Evolutionary conservation across 495 filamentous ascomycete species (phyloP).

Genomic region (Aspergillus egyptiacus): DNA sequence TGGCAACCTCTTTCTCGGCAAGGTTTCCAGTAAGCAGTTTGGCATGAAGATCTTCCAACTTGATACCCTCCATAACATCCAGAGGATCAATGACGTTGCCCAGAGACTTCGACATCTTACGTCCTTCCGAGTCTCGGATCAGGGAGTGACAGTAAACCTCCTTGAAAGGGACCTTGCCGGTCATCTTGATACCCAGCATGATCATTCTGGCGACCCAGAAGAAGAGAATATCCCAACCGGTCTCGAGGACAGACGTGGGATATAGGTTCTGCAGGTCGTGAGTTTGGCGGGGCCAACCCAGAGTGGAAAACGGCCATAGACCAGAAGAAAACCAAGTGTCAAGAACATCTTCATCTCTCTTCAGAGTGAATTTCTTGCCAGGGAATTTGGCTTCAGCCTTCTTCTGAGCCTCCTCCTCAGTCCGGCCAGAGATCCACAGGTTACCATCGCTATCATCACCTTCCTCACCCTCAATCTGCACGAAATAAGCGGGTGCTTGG

Average conservation of each 20-base stretch:
- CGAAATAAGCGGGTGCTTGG: conserved; percentile 67
- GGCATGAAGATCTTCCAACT: conserved; percentile 59
- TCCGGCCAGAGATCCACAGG: conserved; percentile 63
- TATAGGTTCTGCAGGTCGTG: conserved; percentile 63
- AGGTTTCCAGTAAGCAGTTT: conserved; percentile 69
- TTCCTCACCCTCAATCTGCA: conserved; percentile 60
- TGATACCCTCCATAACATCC: conserved; percentile 71
- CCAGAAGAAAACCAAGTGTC: conserved; percentile 84
- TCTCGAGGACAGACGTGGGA: conserved; percentile 70
- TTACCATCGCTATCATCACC: conserved; percentile 48
- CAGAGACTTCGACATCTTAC: conserved; percentile 81
- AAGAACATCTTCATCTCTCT: conserved; percentile 65
- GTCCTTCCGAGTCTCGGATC: conserved; percentile 69
- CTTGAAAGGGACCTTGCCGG: conserved; percentile 67
- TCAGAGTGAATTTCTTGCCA: conserved; percentile 61
- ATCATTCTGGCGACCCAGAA: conserved; percentile 87
- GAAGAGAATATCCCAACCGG: conserved; percentile 81
- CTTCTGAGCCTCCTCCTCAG: conserved; percentile 54
- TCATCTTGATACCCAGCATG: conserved; percentile 71
- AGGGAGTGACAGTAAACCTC: conserved; percentile 76
- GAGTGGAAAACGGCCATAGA: conserved; percentile 74
- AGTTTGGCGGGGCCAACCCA: conserved; percentile 73
- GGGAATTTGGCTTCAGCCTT: conserved; percentile 64
- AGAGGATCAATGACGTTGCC: conserved; percentile 80
- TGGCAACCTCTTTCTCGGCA: conserved; percentile 64